These are phyloP conservation scores for Lactuca sativa DNA, from an alignment of 129 eudicot genomes.

Conservation along the genomic window DNA sequence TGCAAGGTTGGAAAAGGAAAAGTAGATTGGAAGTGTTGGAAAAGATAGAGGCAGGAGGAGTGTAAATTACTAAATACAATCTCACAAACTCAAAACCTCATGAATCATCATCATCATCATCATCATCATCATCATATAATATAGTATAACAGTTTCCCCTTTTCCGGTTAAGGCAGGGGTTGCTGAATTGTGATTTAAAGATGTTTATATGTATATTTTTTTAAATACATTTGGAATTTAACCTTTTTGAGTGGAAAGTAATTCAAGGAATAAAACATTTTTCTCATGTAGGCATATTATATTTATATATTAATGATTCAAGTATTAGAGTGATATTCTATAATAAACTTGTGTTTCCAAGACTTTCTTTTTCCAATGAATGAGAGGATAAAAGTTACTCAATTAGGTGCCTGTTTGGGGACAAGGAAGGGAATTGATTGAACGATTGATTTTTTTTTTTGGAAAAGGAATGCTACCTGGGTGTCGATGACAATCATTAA, in stretches of 20 bases:
- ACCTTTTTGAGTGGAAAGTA: conserved; percentile 20
- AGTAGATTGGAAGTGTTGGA: conserved; percentile 87
- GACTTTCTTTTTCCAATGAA: too few species aligned
- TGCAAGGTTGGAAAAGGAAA: conserved; percentile 98
- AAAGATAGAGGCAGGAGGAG: conserved; percentile 64
- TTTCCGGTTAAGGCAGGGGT: conserved; percentile 8
- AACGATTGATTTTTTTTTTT: too few species aligned
- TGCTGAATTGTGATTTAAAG: conserved; percentile 23
- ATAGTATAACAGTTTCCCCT: conserved; percentile 32
- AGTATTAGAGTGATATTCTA: too few species aligned
- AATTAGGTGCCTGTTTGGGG: too few species aligned
- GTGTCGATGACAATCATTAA: too few species aligned
- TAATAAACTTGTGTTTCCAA: too few species aligned
- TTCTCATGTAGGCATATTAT: not conserved
- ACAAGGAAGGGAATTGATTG: too few species aligned
- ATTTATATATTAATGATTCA: too few species aligned
- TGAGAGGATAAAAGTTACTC: too few species aligned
- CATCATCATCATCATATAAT: too few species aligned
- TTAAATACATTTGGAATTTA: conserved; percentile 5
- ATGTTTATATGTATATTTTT: conserved; percentile 29
- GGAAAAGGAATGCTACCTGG: too few species aligned
- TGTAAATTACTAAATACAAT: conserved; percentile 5
- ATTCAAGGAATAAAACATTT: conserved; percentile 13
- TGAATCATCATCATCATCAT: not conserved
- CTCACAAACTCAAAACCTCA: not conserved